phyloP scores from a whole-genome alignment of 129 eudicot species.

The carrot (Daucus carota) region DNA sequence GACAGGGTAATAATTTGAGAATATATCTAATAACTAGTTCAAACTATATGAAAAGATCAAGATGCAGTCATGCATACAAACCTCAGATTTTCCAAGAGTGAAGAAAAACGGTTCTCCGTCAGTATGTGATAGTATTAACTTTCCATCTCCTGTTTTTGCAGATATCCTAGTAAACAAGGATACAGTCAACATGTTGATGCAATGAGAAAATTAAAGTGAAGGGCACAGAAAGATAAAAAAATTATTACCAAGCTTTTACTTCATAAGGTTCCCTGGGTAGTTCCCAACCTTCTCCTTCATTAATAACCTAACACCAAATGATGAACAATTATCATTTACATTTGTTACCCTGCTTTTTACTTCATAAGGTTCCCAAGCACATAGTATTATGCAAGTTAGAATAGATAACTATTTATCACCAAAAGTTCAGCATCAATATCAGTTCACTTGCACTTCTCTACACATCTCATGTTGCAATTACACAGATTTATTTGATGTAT shows the following conservation, averaged over 20 bases:
- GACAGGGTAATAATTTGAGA: background rate
- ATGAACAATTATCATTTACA: background rate
- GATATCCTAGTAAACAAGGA: constrained; percentile 51
- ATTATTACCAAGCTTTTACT: constrained; percentile 76
- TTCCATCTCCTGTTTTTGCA: constrained; percentile 72
- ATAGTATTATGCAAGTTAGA: background rate
- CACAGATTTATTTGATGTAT: background rate
- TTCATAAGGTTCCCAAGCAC: background rate
- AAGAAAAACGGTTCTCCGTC: constrained; percentile 65
- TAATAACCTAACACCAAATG: constrained; percentile 44
- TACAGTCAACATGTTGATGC: constrained; percentile 1
- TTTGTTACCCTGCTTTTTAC: background rate
- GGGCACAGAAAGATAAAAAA: background rate
- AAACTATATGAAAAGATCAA: background rate
- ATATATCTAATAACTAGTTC: background rate
- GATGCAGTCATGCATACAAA: constrained; percentile 15
- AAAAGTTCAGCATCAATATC: background rate
- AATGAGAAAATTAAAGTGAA: background rate
- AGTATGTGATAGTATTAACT: constrained; percentile 38
- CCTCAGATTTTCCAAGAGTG: constrained; percentile 92
- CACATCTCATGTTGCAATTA: background rate
- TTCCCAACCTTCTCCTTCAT: constrained; percentile 96
- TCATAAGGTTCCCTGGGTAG: constrained; percentile 92
- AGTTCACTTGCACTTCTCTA: background rate
- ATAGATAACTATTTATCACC: background rate